Conservation (phyloP, 2,329 filamentous ascomycete species). For the Ophiostoma populinum region DNA sequence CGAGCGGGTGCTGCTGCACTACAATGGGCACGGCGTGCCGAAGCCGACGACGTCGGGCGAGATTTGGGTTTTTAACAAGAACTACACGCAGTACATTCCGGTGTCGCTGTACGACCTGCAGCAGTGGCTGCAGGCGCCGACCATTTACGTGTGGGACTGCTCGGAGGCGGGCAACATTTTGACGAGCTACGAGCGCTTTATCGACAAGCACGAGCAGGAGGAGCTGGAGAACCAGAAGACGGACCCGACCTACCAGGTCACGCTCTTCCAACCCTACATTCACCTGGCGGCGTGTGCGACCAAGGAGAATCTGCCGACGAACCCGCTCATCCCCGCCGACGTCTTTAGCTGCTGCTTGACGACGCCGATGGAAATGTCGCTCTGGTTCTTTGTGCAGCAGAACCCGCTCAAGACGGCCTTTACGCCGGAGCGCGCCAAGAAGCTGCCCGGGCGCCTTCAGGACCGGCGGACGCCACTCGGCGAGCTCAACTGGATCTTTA, state of each 20-base stretch:
- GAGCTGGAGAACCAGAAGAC: slow-evolving; percentile 58
- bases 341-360: slow-evolving; percentile 92
- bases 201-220: slow-evolving; percentile 86
- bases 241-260: slow-evolving; percentile 72
- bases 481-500: slow-evolving; percentile 98
- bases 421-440: slow-evolving; percentile 66
- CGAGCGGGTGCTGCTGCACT: slow-evolving; percentile 91
- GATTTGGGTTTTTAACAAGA: slow-evolving; percentile 99
- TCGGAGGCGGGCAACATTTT: slow-evolving; percentile 93
- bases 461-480: slow-evolving; percentile 86
- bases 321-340: slow-evolving; percentile 82
- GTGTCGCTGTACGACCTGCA: slow-evolving; percentile 91
- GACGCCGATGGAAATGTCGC: slow-evolving; percentile 91
- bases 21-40: slow-evolving; percentile 94
- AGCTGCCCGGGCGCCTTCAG: slow-evolving; percentile 78
- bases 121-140: slow-evolving; percentile 87
- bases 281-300: slow-evolving; percentile 82
- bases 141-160: slow-evolving; percentile 94
- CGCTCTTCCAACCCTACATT: slow-evolving; percentile 52
- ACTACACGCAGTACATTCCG: slow-evolving; percentile 96
- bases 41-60: slow-evolving; percentile 91
- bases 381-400: slow-evolving; percentile 91
- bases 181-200: slow-evolving; percentile 83
- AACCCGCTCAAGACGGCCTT: slow-evolving; percentile 58
- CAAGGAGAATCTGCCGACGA: slow-evolving; percentile 86